A percentile compares a stretch with the other conserved stretches of the same genome.
Evolutionary conservation across 352 stramenopile genomes (phyloP).

Genomic region (Phytopythium kandeliae): DNA sequence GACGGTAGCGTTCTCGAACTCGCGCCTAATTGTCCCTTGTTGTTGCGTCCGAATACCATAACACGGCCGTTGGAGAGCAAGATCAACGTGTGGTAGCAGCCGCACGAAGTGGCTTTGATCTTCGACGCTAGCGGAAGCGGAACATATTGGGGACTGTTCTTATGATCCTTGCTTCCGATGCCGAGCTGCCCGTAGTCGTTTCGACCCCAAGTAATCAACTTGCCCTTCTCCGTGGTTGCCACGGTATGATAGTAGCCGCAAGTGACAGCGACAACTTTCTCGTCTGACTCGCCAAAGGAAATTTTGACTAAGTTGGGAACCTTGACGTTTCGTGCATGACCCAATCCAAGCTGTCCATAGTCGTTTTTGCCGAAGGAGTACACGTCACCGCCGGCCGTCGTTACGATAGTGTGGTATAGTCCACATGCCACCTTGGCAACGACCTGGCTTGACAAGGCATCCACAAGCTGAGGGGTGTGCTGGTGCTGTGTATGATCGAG

Average conservation of each 20-base stretch:
- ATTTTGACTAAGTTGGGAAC: slow-evolving; percentile 67
- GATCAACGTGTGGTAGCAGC: slow-evolving; percentile 82
- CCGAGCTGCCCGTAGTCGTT: slow-evolving; percentile 87
- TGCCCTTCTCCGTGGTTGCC: slow-evolving; percentile 73
- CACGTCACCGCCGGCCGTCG: slow-evolving; percentile 63
- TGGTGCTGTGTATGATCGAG: slow-evolving; percentile 83
- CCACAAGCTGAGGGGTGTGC: slow-evolving; percentile 75
- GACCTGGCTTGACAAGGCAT: slow-evolving; percentile 63
- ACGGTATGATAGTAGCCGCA: slow-evolving; percentile 87
- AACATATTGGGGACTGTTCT: slow-evolving; percentile 73
- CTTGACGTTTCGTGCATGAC: slow-evolving; percentile 74
- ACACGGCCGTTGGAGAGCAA: slow-evolving; percentile 70
- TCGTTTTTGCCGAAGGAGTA: slow-evolving; percentile 87
- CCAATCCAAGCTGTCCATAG: slow-evolving; percentile 80
- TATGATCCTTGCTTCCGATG: slow-evolving; percentile 87
- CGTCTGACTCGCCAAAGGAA: slow-evolving; percentile 51
- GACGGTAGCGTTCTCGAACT: slow-evolving; percentile 73
- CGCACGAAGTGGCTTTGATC: slow-evolving; percentile 71
- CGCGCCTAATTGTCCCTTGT: slow-evolving; percentile 80
- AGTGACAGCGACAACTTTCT: slow-evolving; percentile 71
- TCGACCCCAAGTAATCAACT: slow-evolving; percentile 77
- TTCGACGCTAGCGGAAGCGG: slow-evolving; percentile 75
- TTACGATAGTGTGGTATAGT: slow-evolving; percentile 73
- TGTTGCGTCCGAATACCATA: slow-evolving; percentile 87
- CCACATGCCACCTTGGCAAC: slow-evolving; percentile 69